Base-by-base conservation (phyloP, 768 basidiomycete species). In the Podaxis sp. region DNA sequence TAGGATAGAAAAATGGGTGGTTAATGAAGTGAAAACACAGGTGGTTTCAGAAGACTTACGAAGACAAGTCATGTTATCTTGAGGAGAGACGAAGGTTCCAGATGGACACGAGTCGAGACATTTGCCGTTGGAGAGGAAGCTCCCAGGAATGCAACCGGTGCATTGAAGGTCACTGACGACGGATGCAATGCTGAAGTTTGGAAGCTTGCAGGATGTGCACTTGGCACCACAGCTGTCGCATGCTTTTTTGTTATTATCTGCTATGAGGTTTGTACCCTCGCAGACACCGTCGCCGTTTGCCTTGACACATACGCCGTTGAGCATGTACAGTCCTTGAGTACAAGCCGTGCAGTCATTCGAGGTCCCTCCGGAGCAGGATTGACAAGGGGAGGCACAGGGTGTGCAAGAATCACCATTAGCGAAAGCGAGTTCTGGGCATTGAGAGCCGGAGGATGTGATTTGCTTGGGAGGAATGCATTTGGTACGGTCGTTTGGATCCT, bases 211-310 rank as follows among this genome's bases (percentile, higher is more conserved):
- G 5, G 84, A 79, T 1, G 86, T 88, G 71, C 93, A 95, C 66
- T 88, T 89, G 0, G 88, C 75, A 2, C 90, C 90, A 69, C 93
- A 94, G 60, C 91, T 82, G 68, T 95, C 91, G 68, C 93, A 95
- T 60, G 86, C 86, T 17, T 79, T 76, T 75, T 93, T 95, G 70
- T 83, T 81, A 65, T 91, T 91, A 65, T 95, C 89, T 17, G 86
- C 91, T 44, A 95, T 84, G 62, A 90, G 73, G 41, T 76, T 81
- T 11, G 87, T 82, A 0, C 86, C 86, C 28, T 81, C 74, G 70
- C 94, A 96, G 5, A 93, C 82, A 0, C 94, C 94, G 55, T 84
- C 82, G 0, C 74, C 70, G 68, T 86, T 84, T 28, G 87, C 80
- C 33, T 81, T 75, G 1, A 94, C 88, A 70, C 94, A 95, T 15